Base-by-base conservation (phyloP, 345 rosid genomes). In the Capsella bursapastoris region DNA sequence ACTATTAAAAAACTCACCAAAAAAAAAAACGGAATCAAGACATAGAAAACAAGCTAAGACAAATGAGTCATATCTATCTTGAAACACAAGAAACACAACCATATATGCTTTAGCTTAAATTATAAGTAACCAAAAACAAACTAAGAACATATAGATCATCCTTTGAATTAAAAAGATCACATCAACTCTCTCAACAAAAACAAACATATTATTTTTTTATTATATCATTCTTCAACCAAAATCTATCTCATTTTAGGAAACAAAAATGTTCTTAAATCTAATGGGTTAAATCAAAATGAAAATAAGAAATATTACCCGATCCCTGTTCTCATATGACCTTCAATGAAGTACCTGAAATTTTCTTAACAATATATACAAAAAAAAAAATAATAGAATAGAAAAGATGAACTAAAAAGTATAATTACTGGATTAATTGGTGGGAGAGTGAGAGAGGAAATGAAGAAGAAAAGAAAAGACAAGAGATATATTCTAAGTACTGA, bases 401-500 rank as follows among this genome's bases (percentile, higher is more conserved):
- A 60, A 18, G 10, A 68, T 3, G 60, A 25, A 16, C 37, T 0
- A 49, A 66, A 50, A 22, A 22, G 1, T 22, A 38, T 2, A 57
- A 12, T 59, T 49, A 74, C 45, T 66, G 74, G 57, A 61, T 25
- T 76, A 22, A 22, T 60, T 45, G 25, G 25, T 58, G 73, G 66
- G 31, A 44, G 44, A 29, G 22, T 18, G 34, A 18, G 64, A 41
- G 80, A 61, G 79, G 38, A 9, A 77, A 50, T 57, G 37, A 4
- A 16, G 72, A 64, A 71, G 67, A 43, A 51, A 34, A 8, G 37
- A 18, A 41, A 41, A 52, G 62, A 71, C 75, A 64, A 22, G 25
- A 22, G 60, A 70, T 66, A 77, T 69, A 15, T 45, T 29, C 59
- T 44, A 35, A 76, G 75, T 70, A 13, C 80, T 64, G 53, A 77